phyloP scores from a whole-genome alignment of 805 yeast genomes.

The Candida xyloterini region DNA sequence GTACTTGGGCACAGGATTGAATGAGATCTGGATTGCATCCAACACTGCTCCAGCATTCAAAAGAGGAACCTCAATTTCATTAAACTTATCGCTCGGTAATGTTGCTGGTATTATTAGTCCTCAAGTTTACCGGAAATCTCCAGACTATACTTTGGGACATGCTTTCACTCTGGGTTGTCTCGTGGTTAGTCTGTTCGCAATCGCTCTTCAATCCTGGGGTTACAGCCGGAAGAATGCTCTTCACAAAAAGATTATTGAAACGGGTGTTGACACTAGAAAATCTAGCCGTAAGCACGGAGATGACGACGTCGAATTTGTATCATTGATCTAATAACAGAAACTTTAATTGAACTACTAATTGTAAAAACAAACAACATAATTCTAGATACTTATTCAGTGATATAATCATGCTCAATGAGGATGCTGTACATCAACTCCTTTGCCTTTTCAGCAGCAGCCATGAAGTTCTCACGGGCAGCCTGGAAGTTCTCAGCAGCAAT shows the following conservation, averaged over 20 bases:
- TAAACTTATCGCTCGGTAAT: slow-evolving; percentile 44
- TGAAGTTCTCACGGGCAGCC: slow-evolving; percentile 20
- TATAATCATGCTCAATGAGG: slow-evolving; percentile 15
- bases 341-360: not conserved
- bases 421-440: slow-evolving; percentile 14
- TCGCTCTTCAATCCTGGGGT: slow-evolving; percentile 4
- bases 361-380: not conserved
- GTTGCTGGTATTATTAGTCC: slow-evolving; percentile 44
- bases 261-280: slow-evolving; percentile 4
- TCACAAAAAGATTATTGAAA: slow-evolving; percentile 1
- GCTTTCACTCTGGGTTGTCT: slow-evolving; percentile 23
- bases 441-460: slow-evolving; percentile 17
- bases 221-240: slow-evolving; percentile 1
- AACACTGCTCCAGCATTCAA: slow-evolving; percentile 42
- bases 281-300: slow-evolving; percentile 6
- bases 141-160: slow-evolving; percentile 38
- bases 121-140: slow-evolving; percentile 40
- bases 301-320: slow-evolving; percentile 3
- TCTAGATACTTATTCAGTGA: slow-evolving; percentile 1
- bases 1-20: slow-evolving; percentile 5
- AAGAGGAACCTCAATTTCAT: slow-evolving; percentile 41
- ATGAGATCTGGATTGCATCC: slow-evolving; percentile 23
- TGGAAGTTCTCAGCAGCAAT: slow-evolving; percentile 22
- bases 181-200: not conserved
- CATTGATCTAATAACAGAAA: not conserved